phyloP scores from a whole-genome alignment of 164 flowering plant genomes.

The Piper longum region DNA sequence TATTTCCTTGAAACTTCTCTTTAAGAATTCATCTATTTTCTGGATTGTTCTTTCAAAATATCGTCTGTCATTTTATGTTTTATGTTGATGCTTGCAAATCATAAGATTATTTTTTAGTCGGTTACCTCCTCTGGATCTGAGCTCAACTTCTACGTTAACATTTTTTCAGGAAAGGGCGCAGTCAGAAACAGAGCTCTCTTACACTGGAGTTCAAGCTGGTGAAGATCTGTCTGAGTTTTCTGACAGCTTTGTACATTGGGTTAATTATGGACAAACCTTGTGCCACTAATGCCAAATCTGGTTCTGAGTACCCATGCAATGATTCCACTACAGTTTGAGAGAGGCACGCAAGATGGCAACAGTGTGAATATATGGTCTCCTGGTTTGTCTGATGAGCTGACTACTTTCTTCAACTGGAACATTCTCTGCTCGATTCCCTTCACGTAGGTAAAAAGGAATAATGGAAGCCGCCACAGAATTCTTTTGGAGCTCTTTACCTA shows the following conservation, averaged over 20 bases:
- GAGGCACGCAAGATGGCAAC: background rate
- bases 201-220: conserved; percentile 8
- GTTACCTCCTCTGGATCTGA: too few relatives aligned
- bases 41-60: too few relatives aligned
- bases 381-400: background rate
- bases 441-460: conserved; percentile 8
- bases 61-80: too few relatives aligned
- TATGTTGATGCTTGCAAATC: too few relatives aligned
- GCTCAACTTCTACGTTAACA: too few relatives aligned
- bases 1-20: too few relatives aligned
- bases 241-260: conserved; percentile 52
- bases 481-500: conserved; percentile 7
- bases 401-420: conserved; percentile 5
- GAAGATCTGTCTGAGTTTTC: conserved; percentile 26
- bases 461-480: conserved; percentile 3
- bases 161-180: conserved; percentile 27
- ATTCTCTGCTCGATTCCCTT: conserved; percentile 5
- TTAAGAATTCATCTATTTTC: too few relatives aligned
- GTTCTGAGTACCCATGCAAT: conserved; percentile 21
- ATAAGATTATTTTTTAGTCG: too few relatives aligned
- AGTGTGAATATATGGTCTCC: conserved; percentile 6
- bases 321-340: conserved; percentile 10
- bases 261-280: conserved; percentile 35
- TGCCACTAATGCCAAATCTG: conserved; percentile 16
- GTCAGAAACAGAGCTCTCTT: conserved; percentile 17